Evolutionary conservation across 108 stramenopile species (phyloP).

Genomic region (Cyclotella choctawhatcheeana): DNA sequence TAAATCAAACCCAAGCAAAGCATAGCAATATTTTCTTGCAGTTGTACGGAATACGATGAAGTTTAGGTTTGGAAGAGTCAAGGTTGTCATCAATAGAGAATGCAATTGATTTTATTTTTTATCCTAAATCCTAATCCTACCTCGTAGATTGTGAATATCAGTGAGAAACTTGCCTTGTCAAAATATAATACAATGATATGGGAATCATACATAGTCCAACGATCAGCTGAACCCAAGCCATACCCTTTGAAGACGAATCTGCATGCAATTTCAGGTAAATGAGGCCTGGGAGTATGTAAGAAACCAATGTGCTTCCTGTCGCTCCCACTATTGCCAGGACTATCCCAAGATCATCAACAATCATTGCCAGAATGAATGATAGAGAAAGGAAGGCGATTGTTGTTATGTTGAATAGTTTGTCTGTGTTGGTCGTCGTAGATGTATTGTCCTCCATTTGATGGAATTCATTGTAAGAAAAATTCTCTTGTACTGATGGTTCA

Average conservation of each 20-base stretch:
- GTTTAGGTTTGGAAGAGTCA: too few relatives aligned
- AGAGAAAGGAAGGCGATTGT: slow-evolving; percentile 52
- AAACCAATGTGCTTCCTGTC: slow-evolving; percentile 71
- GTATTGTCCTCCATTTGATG: not conserved
- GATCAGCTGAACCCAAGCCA: slow-evolving; percentile 46
- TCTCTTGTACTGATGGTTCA: not conserved
- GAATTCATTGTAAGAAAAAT: slow-evolving; percentile 15
- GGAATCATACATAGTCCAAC: slow-evolving; percentile 58
- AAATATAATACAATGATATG: slow-evolving; percentile 45
- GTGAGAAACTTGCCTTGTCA: not conserved
- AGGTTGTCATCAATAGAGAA: too few relatives aligned
- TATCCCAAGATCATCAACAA: slow-evolving; percentile 57
- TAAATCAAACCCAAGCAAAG: too few relatives aligned
- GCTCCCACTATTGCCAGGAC: slow-evolving; percentile 73
- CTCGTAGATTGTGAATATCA: not conserved
- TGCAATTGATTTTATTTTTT: too few relatives aligned
- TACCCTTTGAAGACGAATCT: slow-evolving; percentile 16
- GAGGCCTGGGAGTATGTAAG: slow-evolving; percentile 71
- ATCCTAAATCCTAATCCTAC: not conserved
- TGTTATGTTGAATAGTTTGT: slow-evolving; percentile 45
- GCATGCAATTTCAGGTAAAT: slow-evolving; percentile 57
- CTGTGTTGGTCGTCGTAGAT: not conserved
- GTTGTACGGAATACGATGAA: too few relatives aligned
- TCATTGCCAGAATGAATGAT: slow-evolving; percentile 59
- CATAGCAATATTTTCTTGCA: too few relatives aligned